Conservation (phyloP, 805 yeast genomes). For the Suhomyces canberraensis region DNA sequence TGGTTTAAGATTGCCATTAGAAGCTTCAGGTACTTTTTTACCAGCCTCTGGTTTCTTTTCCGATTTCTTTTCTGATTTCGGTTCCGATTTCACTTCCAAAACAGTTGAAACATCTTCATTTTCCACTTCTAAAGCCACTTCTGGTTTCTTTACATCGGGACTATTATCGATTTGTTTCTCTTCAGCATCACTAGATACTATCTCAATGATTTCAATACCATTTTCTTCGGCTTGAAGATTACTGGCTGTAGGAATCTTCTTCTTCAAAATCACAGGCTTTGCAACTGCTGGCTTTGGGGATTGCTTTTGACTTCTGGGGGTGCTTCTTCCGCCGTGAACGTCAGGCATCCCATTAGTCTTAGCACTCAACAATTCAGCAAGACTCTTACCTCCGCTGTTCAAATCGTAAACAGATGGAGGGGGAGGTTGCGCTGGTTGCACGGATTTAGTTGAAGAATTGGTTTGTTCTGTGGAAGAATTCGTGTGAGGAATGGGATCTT, state of each 20-base stretch:
- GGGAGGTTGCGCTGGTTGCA: slow-evolving; percentile 18
- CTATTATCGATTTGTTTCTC: background rate
- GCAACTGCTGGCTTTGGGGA: slow-evolving; percentile 23
- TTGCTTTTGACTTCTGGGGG: slow-evolving; percentile 13
- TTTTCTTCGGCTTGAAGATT: background rate
- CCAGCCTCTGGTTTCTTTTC: background rate
- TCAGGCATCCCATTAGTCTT: slow-evolving; percentile 13
- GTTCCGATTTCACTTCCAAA: background rate
- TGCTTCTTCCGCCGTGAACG: slow-evolving; percentile 16
- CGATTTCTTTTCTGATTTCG: background rate
- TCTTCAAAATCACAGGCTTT: slow-evolving; percentile 40
- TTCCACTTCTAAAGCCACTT: background rate
- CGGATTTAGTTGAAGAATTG: background rate
- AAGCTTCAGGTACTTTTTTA: background rate
- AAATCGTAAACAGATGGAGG: slow-evolving; percentile 14
- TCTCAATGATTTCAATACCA: background rate
- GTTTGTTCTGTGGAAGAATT: background rate
- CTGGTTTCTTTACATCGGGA: no score
- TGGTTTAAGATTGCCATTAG: background rate
- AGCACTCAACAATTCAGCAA: slow-evolving; percentile 38
- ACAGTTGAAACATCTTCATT: background rate
- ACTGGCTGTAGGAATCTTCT: slow-evolving; percentile 16
- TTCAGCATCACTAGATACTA: background rate
- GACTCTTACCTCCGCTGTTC: slow-evolving; percentile 27
- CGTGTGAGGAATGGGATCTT: background rate